Conservation (phyloP, 306 rosid genomes). For the Cicer arietinum region DNA sequence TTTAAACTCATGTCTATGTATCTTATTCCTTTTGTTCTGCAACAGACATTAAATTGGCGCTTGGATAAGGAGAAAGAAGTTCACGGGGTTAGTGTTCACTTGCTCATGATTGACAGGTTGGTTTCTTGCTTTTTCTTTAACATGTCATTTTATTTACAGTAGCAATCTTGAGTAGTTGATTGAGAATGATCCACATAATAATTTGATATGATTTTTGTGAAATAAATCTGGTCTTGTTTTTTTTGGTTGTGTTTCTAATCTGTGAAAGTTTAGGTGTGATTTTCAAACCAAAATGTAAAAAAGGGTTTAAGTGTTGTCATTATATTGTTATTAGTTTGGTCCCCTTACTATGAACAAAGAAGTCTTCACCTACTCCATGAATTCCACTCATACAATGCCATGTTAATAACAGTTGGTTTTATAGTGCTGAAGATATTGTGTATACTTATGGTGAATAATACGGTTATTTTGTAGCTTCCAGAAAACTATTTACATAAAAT, state of each 20-base stretch:
- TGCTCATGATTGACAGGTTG: conserved; percentile 88
- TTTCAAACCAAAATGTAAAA: background rate
- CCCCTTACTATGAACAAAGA: background rate
- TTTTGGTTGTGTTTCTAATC: background rate
- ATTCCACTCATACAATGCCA: background rate
- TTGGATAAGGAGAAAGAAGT: conserved; percentile 63
- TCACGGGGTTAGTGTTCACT: conserved; percentile 58
- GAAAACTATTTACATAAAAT: conserved; percentile 2
- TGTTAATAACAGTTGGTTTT: background rate
- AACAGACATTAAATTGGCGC: conserved; percentile 70
- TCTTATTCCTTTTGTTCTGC: conserved; percentile 14
- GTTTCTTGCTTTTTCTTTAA: conserved; percentile 31
- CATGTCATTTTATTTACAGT: background rate
- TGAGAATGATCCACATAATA: background rate
- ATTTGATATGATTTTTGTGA: conserved; percentile 2
- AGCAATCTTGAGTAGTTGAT: conserved; percentile 12
- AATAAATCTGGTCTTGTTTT: background rate
- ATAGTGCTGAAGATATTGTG: background rate
- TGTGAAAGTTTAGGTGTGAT: background rate
- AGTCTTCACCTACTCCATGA: background rate
- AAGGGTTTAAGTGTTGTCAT: background rate
- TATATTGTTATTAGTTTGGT: background rate
- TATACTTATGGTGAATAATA: background rate
- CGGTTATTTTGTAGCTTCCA: conserved; percentile 2
- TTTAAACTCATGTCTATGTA: background rate